Conservation (phyloP, 2,329 filamentous ascomycete species). For the Penicillium sp. region DNA sequence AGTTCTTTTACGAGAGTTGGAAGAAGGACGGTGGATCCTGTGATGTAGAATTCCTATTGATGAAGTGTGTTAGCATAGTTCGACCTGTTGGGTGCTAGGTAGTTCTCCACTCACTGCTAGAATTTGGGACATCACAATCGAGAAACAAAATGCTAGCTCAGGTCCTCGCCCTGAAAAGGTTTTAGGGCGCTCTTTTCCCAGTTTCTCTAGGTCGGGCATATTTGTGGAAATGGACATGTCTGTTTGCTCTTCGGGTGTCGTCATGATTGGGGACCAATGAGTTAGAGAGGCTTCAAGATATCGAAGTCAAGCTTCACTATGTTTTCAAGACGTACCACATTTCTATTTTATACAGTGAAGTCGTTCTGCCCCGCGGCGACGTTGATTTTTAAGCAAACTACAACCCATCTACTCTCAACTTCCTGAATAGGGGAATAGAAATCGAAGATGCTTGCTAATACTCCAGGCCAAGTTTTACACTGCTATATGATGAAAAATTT, state of each 20-base stretch:
- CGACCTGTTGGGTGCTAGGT: no score
- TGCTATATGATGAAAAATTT: not conserved
- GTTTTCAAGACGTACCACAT: not conserved
- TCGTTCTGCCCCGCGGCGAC: not conserved
- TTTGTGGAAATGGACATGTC: constrained; percentile 13
- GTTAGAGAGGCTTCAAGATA: not conserved
- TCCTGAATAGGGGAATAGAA: constrained; percentile 26
- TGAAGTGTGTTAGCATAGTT: not conserved
- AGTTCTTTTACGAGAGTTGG: constrained; percentile 68
- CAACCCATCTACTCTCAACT: constrained; percentile 20
- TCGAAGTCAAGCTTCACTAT: not conserved
- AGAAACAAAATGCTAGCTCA: constrained; percentile 69
- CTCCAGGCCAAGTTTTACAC: not conserved
- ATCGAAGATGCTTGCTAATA: constrained; percentile 9
- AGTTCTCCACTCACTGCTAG: constrained; percentile 55
- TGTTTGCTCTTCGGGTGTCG: constrained; percentile 13
- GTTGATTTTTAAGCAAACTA: constrained; percentile 20
- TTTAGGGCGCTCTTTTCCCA: constrained; percentile 67
- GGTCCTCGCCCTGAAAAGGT: constrained; percentile 59
- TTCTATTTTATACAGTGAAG: not conserved
- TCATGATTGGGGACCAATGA: not conserved
- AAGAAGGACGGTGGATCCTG: constrained; percentile 73
- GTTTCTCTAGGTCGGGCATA: constrained; percentile 57
- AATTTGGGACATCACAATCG: constrained; percentile 67
- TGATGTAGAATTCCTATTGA: constrained; percentile 71